These are phyloP conservation scores for Emergomyces africanus DNA, from an alignment of 2,329 filamentous ascomycete species.

Conservation along the genomic window DNA sequence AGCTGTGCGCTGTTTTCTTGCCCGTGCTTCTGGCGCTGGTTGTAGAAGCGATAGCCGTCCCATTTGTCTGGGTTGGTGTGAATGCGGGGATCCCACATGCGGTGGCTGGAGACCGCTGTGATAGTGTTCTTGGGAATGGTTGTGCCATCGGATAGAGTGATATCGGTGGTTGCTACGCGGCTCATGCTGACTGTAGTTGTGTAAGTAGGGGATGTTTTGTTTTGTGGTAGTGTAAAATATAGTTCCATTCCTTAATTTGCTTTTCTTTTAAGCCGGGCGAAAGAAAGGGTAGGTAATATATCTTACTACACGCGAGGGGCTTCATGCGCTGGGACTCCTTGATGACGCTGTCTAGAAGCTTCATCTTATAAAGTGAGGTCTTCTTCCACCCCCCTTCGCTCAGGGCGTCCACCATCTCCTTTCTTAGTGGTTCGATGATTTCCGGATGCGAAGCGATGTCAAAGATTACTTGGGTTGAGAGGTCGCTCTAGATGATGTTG, in stretches of 20 bases:
- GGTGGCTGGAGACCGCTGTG: conserved; percentile 15
- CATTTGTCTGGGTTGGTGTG: conserved; percentile 19
- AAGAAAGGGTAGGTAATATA: background rate
- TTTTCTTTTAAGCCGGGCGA: background rate
- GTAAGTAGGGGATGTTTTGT: background rate
- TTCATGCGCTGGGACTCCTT: conserved; percentile 22
- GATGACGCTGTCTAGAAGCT: conserved; percentile 25
- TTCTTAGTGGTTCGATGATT: conserved; percentile 37
- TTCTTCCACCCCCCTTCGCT: conserved; percentile 25
- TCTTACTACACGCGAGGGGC: conserved; percentile 17
- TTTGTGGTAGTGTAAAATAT: background rate
- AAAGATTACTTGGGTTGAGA: conserved; percentile 39
- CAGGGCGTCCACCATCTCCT: conserved; percentile 35
- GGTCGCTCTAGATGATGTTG: conserved; percentile 12
- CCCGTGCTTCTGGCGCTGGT: conserved; percentile 18
- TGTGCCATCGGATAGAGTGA: conserved; percentile 20
- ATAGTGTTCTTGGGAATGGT: conserved; percentile 18
- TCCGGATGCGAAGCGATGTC: conserved; percentile 41
- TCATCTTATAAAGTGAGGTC: conserved; percentile 21
- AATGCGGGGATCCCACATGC: conserved; percentile 17
- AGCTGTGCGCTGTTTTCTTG: conserved; percentile 20
- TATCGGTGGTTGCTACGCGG: conserved; percentile 13
- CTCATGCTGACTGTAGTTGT: conserved; percentile 14
- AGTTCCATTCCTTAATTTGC: background rate
- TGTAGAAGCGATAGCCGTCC: conserved; percentile 24